Base-by-base conservation (phyloP, 176 grass and related monocot species). In the Luzula sylvatica region DNA sequence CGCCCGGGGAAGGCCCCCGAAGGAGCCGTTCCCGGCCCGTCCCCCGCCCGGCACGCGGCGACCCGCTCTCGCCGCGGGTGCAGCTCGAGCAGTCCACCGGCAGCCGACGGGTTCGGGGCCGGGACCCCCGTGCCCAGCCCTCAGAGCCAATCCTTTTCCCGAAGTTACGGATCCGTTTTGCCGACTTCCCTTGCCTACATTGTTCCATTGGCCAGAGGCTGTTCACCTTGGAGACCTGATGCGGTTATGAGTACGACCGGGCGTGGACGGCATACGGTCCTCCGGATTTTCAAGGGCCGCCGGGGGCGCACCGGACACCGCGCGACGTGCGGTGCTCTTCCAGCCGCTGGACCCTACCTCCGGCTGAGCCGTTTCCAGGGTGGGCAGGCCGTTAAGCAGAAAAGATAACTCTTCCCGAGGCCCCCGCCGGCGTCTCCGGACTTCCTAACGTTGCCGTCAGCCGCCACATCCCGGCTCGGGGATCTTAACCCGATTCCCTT, bases 161-260 rank as follows among this genome's bases (percentile, higher is more conserved):
- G 50, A 83, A 73, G 80, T 77, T 82, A 76, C 67, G 51, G 69
- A 83, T 78, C 81, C 71, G 27, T 80, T 80, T 87, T 87, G 82
- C 76, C 76, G 50, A 87, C 76, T 87, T 87, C 82, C 72, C 76
- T 80, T 80, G 72, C 82, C 82, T 87, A 81, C 72, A 81, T 87
- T 81, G 40, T 87, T 87, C 77, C 77, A 81, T 87, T 57, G 68
- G 73, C 72, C 47, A 85, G 70, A 83, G 80, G 80, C 15, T 78
- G 68, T 83, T 73, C 80, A 83, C 80, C 80, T 83, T 78, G 68
- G 74, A 83, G 77, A 83, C 80, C 66, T 85, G 75, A 85, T 85
- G 75, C 66, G 75, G 70, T 85, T 85, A 79, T 85, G 75, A 71
- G 75, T 79, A 79, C 50, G 65, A 74, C 24, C 70, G 65, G 30